These are phyloP conservation scores for Podospora tetraspora DNA, from an alignment of 495 filamentous ascomycete species.

Conservation along the genomic window DNA sequence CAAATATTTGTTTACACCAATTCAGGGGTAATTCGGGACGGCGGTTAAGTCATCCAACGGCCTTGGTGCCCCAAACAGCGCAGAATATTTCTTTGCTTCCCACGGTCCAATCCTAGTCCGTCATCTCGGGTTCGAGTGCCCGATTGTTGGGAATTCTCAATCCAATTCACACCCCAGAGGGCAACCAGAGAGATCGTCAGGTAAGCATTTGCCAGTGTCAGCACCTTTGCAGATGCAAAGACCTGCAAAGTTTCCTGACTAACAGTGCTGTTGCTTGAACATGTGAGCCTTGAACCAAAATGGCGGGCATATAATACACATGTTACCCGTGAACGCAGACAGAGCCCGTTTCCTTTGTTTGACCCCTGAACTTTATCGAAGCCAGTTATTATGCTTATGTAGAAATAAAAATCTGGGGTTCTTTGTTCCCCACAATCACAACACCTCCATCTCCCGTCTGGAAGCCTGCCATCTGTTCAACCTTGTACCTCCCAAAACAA, in stretches of 20 bases:
- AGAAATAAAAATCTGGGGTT: not conserved
- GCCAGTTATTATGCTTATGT: too few species aligned
- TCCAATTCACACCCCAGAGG: not conserved
- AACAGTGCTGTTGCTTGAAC: too few species aligned
- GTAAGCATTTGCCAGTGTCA: too few species aligned
- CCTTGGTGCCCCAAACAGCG: too few species aligned
- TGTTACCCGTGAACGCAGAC: too few species aligned
- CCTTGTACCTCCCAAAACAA: not conserved
- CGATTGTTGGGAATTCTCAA: not conserved
- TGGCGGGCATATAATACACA: too few species aligned
- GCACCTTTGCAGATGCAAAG: too few species aligned
- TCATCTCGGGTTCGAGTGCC: too few species aligned
- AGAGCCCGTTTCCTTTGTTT: not conserved
- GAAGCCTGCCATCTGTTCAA: not conserved
- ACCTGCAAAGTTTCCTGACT: too few species aligned
- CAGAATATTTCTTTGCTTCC: too few species aligned
- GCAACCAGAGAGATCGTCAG: not conserved
- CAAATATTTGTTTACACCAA: not conserved
- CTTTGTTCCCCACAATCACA: not conserved
- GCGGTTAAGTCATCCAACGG: not conserved
- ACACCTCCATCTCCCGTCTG: not conserved
- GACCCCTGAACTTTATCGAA: not conserved
- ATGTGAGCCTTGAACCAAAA: too few species aligned
- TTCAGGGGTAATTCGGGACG: not conserved
- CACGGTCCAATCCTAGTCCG: too few species aligned